A percentile compares a stretch with the other conserved stretches of the same genome.
Conservation (phyloP, 140 eudicot genomes). For the Cichorium intybus region DNA sequence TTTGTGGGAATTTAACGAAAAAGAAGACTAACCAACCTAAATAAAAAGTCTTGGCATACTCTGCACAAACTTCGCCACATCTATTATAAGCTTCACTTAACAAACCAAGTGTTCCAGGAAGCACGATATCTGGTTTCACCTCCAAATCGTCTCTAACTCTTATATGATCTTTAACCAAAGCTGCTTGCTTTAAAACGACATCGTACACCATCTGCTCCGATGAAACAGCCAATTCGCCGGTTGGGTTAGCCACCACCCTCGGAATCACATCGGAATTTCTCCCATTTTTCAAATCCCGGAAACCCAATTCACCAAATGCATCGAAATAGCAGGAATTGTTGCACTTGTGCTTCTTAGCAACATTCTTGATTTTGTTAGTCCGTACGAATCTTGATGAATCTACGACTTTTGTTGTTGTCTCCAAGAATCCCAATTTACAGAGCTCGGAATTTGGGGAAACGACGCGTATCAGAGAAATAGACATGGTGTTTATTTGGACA, state of each 20-base stretch:
- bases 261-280: conserved; percentile 38
- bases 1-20: conserved; percentile 1
- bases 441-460: conserved; percentile 68
- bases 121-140: conserved; percentile 76
- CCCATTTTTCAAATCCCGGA: conserved; percentile 30
- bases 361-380: conserved; percentile 41
- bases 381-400: conserved; percentile 38
- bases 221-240: conserved; percentile 66
- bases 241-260: conserved; percentile 70
- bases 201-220: conserved; percentile 94
- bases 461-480: conserved; percentile 76
- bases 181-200: conserved; percentile 92
- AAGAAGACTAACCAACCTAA: conserved; percentile 67
- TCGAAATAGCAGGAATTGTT: conserved; percentile 34
- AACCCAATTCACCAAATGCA: conserved; percentile 34
- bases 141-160: conserved; percentile 49
- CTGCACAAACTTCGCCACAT: conserved; percentile 98
- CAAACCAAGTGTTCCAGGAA: conserved; percentile 76
- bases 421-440: conserved; percentile 47
- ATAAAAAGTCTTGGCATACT: conserved; percentile 97
- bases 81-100: conserved; percentile 91
- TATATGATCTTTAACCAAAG: conserved; percentile 73
- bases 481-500: conserved; percentile 46
- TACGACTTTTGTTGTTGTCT: conserved; percentile 30
- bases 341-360: conserved; percentile 36